Base-by-base conservation (phyloP, 2,329 filamentous ascomycete genomes). In the Thelonectria olida region DNA sequence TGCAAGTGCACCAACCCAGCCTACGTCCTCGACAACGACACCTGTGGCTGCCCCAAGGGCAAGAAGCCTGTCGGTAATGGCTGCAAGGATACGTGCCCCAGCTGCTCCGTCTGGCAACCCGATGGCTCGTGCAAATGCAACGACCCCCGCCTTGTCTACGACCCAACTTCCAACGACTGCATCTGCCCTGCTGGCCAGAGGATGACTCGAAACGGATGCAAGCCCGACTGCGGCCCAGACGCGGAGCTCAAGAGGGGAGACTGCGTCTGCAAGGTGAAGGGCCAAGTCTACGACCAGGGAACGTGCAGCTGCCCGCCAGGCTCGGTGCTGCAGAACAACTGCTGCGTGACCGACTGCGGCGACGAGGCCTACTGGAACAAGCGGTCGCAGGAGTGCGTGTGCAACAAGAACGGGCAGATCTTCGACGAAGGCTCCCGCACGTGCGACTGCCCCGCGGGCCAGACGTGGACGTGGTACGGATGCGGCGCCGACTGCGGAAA, bases 211-310 rank as follows among this genome's bases (percentile, higher is more conserved):
- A 27, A 25, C 22, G 42, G 42, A 55, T 69, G 67, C 63, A 17
- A 51, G 27, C 50, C 54, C 8, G 54, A 69, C 62, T 69, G 67
- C 17, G 67, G 67, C 9, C 41, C 47, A 17, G 53, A 69, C 12
- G 66, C 67, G 7, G 54, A 67, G 22, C 69, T 59, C 51, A 69
- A 61, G 54, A 51, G 61, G 31, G 63, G 56, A n/a, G 53, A 19
- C n/a, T 69, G 67, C 12, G 63, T 69, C 39, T 69, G 67, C 54
- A 67, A 61, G 52, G 69, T 61, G 55, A 34, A 58, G 22, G 58
- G 54, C 56, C 61, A 64, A 45, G 51, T 63, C 22, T 68, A 54
- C 27, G 27, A 68, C 58, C 56, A 62, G 52, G 23, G 27, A 41
- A 66, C 64, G 61, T 68, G 66, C 41, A 41, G 25, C 20, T 69